phyloP scores from a whole-genome alignment of 805 yeast genomes.

The Candida multigemmis region DNA sequence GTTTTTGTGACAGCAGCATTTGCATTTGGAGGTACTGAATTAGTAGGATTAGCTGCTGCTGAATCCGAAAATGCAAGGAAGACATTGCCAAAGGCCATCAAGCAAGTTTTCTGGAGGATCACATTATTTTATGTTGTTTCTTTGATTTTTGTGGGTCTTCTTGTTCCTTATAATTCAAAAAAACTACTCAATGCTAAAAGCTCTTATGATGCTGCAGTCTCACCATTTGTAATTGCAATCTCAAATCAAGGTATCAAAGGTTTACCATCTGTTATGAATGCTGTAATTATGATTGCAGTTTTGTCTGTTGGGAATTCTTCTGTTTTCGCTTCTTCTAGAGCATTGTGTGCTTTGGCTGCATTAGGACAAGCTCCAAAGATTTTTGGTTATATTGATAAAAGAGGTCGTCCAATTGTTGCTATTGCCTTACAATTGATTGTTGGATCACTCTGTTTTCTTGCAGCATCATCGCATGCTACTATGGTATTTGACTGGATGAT shows the following conservation, averaged over 20 bases:
- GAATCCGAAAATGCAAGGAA: conserved; percentile 29
- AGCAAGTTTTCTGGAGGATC: conserved; percentile 35
- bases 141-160: conserved; percentile 38
- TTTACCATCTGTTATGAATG: conserved; percentile 31
- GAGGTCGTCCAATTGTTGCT: conserved; percentile 43
- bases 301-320: conserved; percentile 35
- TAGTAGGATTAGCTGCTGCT: conserved; percentile 31
- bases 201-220: conserved; percentile 50
- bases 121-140: conserved; percentile 34
- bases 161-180: conserved; percentile 39
- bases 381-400: conserved; percentile 37
- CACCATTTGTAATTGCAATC: conserved; percentile 70
- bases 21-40: conserved; percentile 21
- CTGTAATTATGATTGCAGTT: conserved; percentile 29
- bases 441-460: conserved; percentile 38
- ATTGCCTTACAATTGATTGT: conserved; percentile 26
- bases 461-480: conserved; percentile 31
- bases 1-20: conserved; percentile 29
- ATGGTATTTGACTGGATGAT: conserved; percentile 39
- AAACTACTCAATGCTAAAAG: conserved; percentile 31
- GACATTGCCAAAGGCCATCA: conserved; percentile 30
- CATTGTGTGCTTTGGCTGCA: conserved; percentile 37
- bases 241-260: conserved; percentile 25
- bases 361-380: conserved; percentile 36
- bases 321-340: conserved; percentile 31